Evolutionary conservation across 352 stramenopile species (phyloP), one percentile per base, ranked within the genome.

Genomic region (Globisporangium carolinianum): DNA sequence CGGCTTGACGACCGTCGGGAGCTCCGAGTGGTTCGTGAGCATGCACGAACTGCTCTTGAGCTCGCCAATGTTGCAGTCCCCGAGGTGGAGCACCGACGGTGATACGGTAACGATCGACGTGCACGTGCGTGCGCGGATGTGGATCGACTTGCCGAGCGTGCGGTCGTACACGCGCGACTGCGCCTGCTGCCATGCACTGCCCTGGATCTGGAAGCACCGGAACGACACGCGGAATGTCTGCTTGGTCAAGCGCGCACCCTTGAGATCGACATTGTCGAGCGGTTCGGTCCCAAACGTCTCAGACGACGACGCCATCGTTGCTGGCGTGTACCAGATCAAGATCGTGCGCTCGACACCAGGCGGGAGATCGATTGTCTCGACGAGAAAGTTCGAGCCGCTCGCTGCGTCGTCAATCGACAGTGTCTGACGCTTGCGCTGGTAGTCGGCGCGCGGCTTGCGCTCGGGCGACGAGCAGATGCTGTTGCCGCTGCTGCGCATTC

Each of bases 51-150:
- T 93, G 63, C 79, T 91, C 58, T 92, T 94, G 15, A 95, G 55
- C 51, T 96, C 86, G 41, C 86, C 86, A 65, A 96, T 96, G 36
- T 96, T 94, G 67, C 86, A 96, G 60, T 94, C 86, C 7, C 86
- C 86, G 12, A 96, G 57, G 47, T 96, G 81, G 51, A 96, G 69
- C 55, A 91, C 86, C 10, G 86, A 94, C 41, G 86, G 86, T 6
- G 79, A 86, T 42, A 89, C 76, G 14, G 86, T 96, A 41, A 96
- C 86, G 55, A 94, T 78, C 1, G 86, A 96, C 10, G 86, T 94
- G 55, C 86, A 96, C 5, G 86, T 94, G 61, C 86, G 74, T 32
- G 86, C 85, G 38, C 86, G 77, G 49, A 94, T 84, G 63, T 94
- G 73, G 60, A 96, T 86, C 18, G 79, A 91, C 65, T 94, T 94